Evolutionary conservation across 1,284 basidiomycete genomes (phyloP).

Genomic region (Ustilago trichophora): DNA sequence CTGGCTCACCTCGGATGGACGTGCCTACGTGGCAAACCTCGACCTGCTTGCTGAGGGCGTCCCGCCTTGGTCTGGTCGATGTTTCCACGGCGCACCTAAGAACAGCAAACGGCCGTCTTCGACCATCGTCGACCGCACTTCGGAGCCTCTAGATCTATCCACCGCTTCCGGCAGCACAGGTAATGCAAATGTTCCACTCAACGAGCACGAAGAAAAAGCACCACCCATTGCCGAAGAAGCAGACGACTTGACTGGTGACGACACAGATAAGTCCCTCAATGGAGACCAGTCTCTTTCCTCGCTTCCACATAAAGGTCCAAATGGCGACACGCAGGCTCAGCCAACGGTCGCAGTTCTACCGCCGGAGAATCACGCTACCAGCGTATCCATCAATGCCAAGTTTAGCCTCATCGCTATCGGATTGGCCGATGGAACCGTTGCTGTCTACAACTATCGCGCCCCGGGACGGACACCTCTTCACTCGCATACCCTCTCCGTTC

Average conservation of each 20-base stretch:
- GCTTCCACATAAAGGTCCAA: not conserved
- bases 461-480: constrained; percentile 38
- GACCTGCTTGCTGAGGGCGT: constrained; percentile 29
- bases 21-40: constrained; percentile 49
- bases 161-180: too few relatives aligned
- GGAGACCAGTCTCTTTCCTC: not conserved
- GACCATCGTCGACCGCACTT: not conserved
- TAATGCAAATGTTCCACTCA: too few relatives aligned
- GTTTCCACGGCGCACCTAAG: constrained; percentile 44
- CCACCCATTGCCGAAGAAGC: too few relatives aligned
- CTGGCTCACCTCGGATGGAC: constrained; percentile 58
- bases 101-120: constrained; percentile 19
- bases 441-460: constrained; percentile 57
- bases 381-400: constrained; percentile 78
- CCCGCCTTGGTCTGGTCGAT: constrained; percentile 44
- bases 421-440: constrained; percentile 71
- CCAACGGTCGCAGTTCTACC: constrained; percentile 1
- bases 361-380: constrained; percentile 73
- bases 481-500: constrained; percentile 63
- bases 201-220: too few relatives aligned
- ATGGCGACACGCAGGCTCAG: not conserved
- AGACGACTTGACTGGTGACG: not conserved
- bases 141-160: not conserved
- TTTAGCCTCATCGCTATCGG: constrained; percentile 88
- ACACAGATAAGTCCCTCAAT: not conserved